Conservation (phyloP, 2,329 filamentous ascomycete genomes). For the Calonectria hawksworthii region DNA sequence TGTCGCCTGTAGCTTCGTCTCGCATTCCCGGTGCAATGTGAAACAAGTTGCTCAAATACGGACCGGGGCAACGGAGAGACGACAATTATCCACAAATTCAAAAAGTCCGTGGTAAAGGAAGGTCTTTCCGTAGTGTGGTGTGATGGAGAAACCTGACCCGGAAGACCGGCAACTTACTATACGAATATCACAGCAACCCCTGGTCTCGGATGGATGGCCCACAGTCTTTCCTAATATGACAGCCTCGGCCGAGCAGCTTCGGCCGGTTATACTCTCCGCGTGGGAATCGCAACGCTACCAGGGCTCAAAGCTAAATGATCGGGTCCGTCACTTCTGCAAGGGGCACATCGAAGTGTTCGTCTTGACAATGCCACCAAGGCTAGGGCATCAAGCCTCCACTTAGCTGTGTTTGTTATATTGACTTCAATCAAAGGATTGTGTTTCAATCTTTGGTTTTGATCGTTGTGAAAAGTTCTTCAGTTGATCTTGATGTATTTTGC, state of each 20-base stretch:
- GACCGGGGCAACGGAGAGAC: conserved; percentile 73
- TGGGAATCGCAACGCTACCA: conserved; percentile 44
- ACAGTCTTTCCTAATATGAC: conserved; percentile 60
- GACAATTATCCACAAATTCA: conserved; percentile 68
- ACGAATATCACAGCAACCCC: not conserved
- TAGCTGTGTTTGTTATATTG: not conserved
- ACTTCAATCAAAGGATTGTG: not conserved
- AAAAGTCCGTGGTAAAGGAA: conserved; percentile 62
- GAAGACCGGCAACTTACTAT: not conserved
- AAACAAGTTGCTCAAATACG: conserved; percentile 72
- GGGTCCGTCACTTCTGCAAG: conserved; percentile 24
- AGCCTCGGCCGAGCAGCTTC: conserved; percentile 64
- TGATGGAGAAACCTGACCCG: not conserved
- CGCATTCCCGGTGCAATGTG: not conserved
- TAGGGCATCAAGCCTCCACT: not conserved
- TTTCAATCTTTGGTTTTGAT: not conserved
- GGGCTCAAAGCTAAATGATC: conserved; percentile 55
- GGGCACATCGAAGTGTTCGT: not conserved
- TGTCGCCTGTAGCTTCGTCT: no score
- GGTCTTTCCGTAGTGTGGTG: not conserved
- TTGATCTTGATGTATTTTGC: not conserved
- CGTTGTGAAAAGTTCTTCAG: not conserved
- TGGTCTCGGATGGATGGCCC: conserved; percentile 56
- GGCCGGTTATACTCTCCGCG: conserved; percentile 64
- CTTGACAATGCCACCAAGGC: not conserved